phyloP scores from a whole-genome alignment of 495 filamentous ascomycete genomes.

The Elasticomyces elasticus region DNA sequence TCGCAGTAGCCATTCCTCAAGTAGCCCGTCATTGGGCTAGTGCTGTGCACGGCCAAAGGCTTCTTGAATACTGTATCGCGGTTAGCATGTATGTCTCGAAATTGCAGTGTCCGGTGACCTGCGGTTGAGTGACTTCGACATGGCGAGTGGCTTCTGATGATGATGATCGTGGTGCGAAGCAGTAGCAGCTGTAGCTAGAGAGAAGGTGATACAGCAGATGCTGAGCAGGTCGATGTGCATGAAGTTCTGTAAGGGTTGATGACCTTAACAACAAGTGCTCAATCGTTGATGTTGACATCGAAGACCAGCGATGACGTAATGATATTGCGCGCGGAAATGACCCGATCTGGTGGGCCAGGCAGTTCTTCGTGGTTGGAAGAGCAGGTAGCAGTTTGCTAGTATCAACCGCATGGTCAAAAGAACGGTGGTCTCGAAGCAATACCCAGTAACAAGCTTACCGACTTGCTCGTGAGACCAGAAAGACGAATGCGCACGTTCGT shows the following conservation, averaged over 20 bases:
- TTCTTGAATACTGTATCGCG: constrained; percentile 42
- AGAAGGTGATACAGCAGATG: not conserved
- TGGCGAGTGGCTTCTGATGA: constrained; percentile 3
- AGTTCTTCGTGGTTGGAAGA: no score
- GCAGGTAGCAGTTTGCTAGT: no score
- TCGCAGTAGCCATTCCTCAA: constrained; percentile 52
- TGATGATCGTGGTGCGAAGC: constrained; percentile 4
- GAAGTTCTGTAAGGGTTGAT: not conserved
- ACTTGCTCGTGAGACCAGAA: no score
- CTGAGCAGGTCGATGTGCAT: not conserved
- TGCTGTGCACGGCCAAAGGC: constrained; percentile 47
- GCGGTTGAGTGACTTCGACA: constrained; percentile 25
- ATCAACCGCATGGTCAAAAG: no score
- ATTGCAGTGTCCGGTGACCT: not conserved
- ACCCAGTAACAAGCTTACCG: no score
- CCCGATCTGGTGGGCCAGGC: no score
- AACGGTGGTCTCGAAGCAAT: no score
- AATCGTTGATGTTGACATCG: not conserved
- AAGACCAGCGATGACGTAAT: not conserved
- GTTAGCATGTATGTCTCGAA: not conserved
- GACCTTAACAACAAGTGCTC: not conserved
- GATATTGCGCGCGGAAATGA: no score
- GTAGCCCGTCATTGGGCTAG: constrained; percentile 49
- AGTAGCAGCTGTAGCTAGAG: not conserved
- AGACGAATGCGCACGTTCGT: not conserved